Evolutionary conservation across 768 basidiomycete genomes (phyloP).

Genomic region (Leccinellum rugosiceps): DNA sequence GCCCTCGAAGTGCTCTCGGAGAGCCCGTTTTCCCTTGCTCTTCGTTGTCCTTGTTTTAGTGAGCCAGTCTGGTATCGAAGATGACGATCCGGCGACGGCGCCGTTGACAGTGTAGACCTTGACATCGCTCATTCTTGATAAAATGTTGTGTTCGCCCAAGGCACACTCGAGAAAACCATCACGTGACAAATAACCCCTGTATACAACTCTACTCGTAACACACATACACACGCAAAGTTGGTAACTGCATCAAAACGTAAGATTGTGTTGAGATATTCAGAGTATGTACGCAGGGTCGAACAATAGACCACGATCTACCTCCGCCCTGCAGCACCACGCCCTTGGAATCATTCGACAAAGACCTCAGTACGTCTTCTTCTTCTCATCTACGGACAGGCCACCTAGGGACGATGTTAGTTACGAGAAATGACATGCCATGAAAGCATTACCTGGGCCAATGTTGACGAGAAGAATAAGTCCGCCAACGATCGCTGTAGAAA

Average conservation of each 20-base stretch:
- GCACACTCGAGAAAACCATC: neutral
- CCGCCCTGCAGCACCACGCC: neutral
- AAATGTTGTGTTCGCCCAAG: neutral
- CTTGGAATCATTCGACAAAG: neutral
- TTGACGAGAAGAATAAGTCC: slow-evolving; percentile 96
- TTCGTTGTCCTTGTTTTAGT: slow-evolving; percentile 61
- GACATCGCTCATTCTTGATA: slow-evolving; percentile 38
- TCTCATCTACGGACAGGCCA: slow-evolving; percentile 96
- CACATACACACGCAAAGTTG: neutral
- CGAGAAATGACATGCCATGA: neutral
- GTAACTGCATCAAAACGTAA: slow-evolving; percentile 8
- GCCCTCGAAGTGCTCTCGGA: slow-evolving; percentile 74
- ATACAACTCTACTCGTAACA: neutral
- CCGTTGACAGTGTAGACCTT: slow-evolving; percentile 98
- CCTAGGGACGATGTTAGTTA: slow-evolving; percentile 42
- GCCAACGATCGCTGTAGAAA: slow-evolving; percentile 77
- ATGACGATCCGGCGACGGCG: slow-evolving; percentile 79
- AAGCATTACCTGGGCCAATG: slow-evolving; percentile 82
- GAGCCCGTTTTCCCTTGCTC: slow-evolving; percentile 55
- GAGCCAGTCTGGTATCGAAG: slow-evolving; percentile 94
- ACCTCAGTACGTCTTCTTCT: slow-evolving; percentile 87
- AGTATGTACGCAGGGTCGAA: slow-evolving; percentile 18
- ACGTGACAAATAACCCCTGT: slow-evolving; percentile 20
- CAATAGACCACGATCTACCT: slow-evolving; percentile 9
- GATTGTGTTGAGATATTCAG: slow-evolving; percentile 14